Base-by-base conservation (phyloP, 2,329 filamentous ascomycete genomes). In the Talaromyces amestolkiae region DNA sequence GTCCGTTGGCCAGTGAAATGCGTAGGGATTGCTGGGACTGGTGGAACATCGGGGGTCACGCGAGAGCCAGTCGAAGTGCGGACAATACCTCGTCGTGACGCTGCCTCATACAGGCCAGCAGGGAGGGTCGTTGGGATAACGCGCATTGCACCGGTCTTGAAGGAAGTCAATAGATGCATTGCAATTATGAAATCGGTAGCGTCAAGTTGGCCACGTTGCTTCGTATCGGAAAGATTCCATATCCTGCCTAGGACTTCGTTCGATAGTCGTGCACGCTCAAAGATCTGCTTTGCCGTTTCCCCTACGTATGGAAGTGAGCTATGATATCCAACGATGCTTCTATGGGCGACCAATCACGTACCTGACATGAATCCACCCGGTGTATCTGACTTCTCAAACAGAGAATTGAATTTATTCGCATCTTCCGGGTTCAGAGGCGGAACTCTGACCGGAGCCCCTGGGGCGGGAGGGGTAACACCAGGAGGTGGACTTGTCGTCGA, bases 111-210 rank as follows among this genome's bases (percentile, higher is more conserved):
- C 5, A 99, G 82, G 11, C 90, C 91, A 13, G 91, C 88, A 6
- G 95, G 95, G 2, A 99, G 85, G 31, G 90, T 87, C 67, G 83
- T 90, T 1, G 95, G 95, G 65, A 98, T 84, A 22, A 86, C 88
- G 69, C 92, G 89, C 76, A 99, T 85, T 35, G 88, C 84, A 24
- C 93, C 91, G 13, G 89, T 90, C 82, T 96, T 97, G 80, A 92
- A 92, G 13, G 93, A 97, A 15, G 92, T 94, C 68, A 99, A 84
- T 67, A 99, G 83, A 77, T 99, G 95, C 95, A 99, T 99, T 54
- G 95, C 95, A 73, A 99, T 96, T 74, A 97, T 91, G 76, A 99
- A 99, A 73, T 98, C 95, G 15, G 93, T 94, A 71, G 89, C 85
- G 65, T 93, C 91, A 41, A 99, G 84, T 37, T 90, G 88, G 60